These are phyloP conservation scores for Pseudogymnoascus sp. DNA, from an alignment of 2,329 filamentous ascomycete genomes.

Conservation along the genomic window DNA sequence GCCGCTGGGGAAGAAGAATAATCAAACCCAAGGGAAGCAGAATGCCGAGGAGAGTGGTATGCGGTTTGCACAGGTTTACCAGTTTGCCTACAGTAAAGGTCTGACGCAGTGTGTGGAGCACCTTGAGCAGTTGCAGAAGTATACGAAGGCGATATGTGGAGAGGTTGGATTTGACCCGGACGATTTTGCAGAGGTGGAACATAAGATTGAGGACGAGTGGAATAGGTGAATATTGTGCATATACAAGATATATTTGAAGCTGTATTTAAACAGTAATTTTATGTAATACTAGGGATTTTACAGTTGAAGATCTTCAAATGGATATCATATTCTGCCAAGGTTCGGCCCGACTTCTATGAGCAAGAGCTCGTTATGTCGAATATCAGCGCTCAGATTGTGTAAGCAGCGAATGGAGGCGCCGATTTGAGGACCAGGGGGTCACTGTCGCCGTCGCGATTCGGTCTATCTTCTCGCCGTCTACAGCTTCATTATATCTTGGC, in stretches of 20 bases:
- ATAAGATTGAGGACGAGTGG: not conserved
- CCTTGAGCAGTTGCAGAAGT: slow-evolving; percentile 48
- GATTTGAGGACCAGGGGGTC: not conserved
- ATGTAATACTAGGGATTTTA: not conserved
- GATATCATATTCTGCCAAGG: not conserved
- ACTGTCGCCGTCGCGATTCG: not conserved
- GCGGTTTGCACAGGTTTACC: slow-evolving; percentile 53
- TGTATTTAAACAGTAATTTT: not conserved
- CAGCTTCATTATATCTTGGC: not conserved
- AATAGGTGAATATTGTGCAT: not conserved
- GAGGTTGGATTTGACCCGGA: slow-evolving; percentile 39
- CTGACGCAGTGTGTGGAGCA: slow-evolving; percentile 48
- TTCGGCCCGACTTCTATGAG: not conserved
- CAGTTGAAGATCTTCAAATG: not conserved
- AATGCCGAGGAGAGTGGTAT: slow-evolving; percentile 42
- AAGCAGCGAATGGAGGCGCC: not conserved
- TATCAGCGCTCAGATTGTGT: not conserved
- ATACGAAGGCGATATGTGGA: slow-evolving; percentile 52
- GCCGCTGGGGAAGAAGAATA: slow-evolving; percentile 22
- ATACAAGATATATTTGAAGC: not conserved
- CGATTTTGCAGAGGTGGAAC: not conserved
- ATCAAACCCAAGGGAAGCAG: slow-evolving; percentile 33
- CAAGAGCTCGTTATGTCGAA: not conserved
- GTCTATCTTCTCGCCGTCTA: not conserved
- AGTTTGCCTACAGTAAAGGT: slow-evolving; percentile 48